Base-by-base conservation (phyloP, 768 basidiomycete species). In the Amanita pseudoporphyria region DNA sequence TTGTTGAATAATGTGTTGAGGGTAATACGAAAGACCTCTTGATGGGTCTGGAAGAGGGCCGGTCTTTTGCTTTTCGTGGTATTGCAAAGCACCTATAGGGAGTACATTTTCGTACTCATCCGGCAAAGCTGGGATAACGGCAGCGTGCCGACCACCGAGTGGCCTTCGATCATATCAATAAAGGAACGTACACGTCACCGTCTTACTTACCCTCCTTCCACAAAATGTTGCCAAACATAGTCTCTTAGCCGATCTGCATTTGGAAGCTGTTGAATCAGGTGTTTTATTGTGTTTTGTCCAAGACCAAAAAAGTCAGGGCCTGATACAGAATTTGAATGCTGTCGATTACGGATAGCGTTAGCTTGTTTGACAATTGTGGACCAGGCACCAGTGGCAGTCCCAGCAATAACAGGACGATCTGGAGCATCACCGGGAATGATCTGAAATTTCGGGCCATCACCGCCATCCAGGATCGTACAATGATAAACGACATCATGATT, bases 361-460 rank as follows among this genome's bases (percentile, higher is more conserved):
- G 89, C 88, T 45, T 85, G 79, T 58, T 81, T 83, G 45, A 92
- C 87, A 55, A 92, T 85, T 56, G 73, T 79, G 3, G 84, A 81
- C 88, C 88, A 92, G 41, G 87, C 87, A 28, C 88, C 89, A 0
- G 88, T 92, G 28, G 88, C 87, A 1, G 88, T 90, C n/a, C 85
- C 85, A 1, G 88, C 87, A 43, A 84, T 81, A 57, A 90, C 77
- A 36, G 84, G 78, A 41, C 79, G 76, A 56, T 81, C 83, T 2
- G 81, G 77, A 18, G 74, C 73, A 60, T 91, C 88, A 3, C 78
- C 74, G 14, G 85, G 81, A 45, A 84, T 75, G 56, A 91, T 87
- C 63, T 88, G 81, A 64, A 91, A 92, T 60, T 87, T 89, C 44
- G 87, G 87, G 0, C 82, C 86, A 62, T 87, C 87, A 9, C 86